A percentile compares a stretch with the other conserved stretches of the same genome.
phyloP scores from a whole-genome alignment of 768 basidiomycete genomes.

The Lactarius hatsudake region DNA sequence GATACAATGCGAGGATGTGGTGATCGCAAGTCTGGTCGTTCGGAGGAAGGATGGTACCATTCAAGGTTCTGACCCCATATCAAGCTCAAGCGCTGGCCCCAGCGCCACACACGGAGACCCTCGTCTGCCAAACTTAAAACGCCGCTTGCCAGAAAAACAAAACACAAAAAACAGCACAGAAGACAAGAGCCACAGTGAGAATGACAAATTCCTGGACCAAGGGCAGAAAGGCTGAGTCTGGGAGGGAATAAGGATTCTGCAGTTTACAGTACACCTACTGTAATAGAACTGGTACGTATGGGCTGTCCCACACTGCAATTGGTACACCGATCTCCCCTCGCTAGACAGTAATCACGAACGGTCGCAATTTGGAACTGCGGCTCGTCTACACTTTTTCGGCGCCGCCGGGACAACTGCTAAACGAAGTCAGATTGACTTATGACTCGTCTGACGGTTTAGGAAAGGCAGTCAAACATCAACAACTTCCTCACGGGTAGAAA shows the following conservation, averaged over 20 bases:
- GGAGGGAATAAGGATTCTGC: not conserved
- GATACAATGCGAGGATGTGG: conserved; percentile 1
- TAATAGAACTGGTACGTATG: not conserved
- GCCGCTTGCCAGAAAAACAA: conserved; percentile 18
- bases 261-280: not conserved
- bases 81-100: conserved; percentile 18
- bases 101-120: conserved; percentile 25
- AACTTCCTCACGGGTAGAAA: not conserved
- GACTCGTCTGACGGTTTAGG: not conserved
- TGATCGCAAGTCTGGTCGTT: conserved; percentile 1
- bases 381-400: not conserved
- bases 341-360: not conserved
- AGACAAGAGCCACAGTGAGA: conserved; percentile 12
- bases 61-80: conserved; percentile 9
- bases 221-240: not conserved
- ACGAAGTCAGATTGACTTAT: not conserved
- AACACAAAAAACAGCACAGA: conserved; percentile 21
- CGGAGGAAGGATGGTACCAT: conserved; percentile 1
- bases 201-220: not conserved
- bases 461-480: not conserved
- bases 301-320: not conserved
- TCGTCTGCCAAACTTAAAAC: conserved; percentile 27
- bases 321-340: not conserved
- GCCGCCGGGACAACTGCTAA: not conserved
- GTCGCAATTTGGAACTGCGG: conserved; percentile 1